A percentile compares a stretch with the other conserved stretches of the same genome.
Conservation (phyloP, 2,329 filamentous ascomycete genomes). For the Remersonia thermophila region DNA sequence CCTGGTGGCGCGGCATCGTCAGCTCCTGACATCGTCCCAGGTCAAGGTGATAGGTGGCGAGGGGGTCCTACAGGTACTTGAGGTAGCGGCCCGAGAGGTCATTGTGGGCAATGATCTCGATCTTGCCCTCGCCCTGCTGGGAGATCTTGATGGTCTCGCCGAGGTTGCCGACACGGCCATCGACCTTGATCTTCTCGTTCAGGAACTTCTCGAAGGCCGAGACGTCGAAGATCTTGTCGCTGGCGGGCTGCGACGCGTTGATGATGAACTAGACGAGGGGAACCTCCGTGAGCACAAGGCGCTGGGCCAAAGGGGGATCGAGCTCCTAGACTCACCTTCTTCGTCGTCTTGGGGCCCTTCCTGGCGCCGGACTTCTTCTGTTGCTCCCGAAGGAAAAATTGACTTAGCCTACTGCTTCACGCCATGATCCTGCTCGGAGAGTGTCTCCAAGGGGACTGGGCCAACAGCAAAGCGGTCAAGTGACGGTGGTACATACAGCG, state of each 20-base stretch:
- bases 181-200: constrained; percentile 99
- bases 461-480: constrained; percentile 84
- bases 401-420: constrained; percentile 94
- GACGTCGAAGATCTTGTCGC: constrained; percentile 99
- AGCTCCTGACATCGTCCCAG: constrained; percentile 24
- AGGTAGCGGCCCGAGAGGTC: constrained; percentile 98
- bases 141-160: constrained; percentile 85
- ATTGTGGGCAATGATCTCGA: constrained; percentile 94
- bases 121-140: constrained; percentile 89
- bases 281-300: constrained; percentile 7
- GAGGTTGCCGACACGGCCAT: constrained; percentile 95
- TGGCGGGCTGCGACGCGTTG: constrained; percentile 95
- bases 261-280: constrained; percentile 70
- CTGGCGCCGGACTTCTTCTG: constrained; percentile 52
- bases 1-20: constrained; percentile 32
- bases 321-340: constrained; percentile 51
- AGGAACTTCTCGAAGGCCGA: constrained; percentile 99
- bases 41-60: constrained; percentile 1
- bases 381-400: constrained; percentile 34
- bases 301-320: background rate
- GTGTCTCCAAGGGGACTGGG: constrained; percentile 33
- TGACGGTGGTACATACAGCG: constrained; percentile 61
- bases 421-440: constrained; percentile 33
- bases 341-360: constrained; percentile 63
- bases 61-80: constrained; percentile 82